These are phyloP conservation scores for Spergularia bocconei DNA, from an alignment of 148 eudicot genomes.

Conservation along the genomic window DNA sequence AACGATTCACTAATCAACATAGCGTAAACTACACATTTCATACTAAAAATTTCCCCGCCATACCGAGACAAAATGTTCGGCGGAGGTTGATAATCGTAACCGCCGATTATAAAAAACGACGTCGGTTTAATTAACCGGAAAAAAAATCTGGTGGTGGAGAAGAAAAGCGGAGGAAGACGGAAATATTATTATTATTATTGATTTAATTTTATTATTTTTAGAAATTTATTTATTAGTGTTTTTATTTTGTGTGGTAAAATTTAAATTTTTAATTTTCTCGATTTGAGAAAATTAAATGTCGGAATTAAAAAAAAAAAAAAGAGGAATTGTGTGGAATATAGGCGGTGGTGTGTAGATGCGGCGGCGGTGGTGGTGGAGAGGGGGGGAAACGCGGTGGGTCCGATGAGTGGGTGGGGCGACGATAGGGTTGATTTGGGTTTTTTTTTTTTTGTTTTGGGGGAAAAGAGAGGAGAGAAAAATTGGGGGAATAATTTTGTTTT, in stretches of 20 bases:
- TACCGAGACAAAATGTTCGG: background rate
- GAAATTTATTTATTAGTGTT: background rate
- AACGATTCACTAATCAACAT: conserved; percentile 12
- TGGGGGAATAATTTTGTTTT: conserved; percentile 9
- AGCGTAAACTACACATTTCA: conserved; percentile 5
- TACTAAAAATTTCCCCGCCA: conserved; percentile 6
- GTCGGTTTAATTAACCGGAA: background rate
- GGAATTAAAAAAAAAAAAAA: background rate
- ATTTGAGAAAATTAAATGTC: background rate
- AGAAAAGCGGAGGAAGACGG: background rate
- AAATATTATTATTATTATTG: background rate
- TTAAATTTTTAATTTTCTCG: background rate
- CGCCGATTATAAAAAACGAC: background rate
- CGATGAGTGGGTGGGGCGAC: conserved; percentile 26
- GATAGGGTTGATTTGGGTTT: conserved; percentile 49
- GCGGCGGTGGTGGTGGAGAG: conserved; percentile 24
- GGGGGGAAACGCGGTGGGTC: conserved; percentile 19
- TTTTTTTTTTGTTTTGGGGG: background rate
- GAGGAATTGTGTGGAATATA: background rate
- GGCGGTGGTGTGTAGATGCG: background rate
- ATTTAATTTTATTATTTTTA: background rate
- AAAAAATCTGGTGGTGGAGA: background rate
- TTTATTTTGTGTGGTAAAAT: background rate
- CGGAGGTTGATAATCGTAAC: background rate
- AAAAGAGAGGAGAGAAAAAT: conserved; percentile 21